Evolutionary conservation across 2,329 filamentous ascomycete species (phyloP).

Genomic region (Pyrenophora teres): DNA sequence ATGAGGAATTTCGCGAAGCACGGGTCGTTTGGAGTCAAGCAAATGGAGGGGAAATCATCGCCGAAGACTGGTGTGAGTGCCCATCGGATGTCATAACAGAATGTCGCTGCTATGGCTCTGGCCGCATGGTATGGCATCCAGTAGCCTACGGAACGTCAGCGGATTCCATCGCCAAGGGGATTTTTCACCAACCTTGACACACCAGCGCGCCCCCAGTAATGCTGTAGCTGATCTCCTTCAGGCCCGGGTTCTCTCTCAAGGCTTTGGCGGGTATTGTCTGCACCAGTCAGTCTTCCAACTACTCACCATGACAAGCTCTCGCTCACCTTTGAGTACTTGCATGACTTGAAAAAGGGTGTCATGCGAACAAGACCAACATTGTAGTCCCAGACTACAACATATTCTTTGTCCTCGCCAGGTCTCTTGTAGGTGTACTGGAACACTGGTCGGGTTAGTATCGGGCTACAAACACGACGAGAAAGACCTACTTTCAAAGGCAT

Average conservation of each 20-base stretch:
- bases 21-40: slow-evolving; percentile 66
- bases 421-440: slow-evolving; percentile 82
- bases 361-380: slow-evolving; percentile 91
- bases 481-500: slow-evolving; percentile 80
- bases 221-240: slow-evolving; percentile 88
- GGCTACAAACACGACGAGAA: neutral
- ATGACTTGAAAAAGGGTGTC: slow-evolving; percentile 92
- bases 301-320: neutral
- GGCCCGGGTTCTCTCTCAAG: slow-evolving; percentile 68
- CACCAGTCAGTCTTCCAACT: slow-evolving; percentile 15
- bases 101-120: slow-evolving; percentile 83
- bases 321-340: slow-evolving; percentile 81
- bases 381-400: slow-evolving; percentile 95
- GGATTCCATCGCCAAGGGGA: neutral
- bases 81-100: slow-evolving; percentile 82
- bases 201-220: slow-evolving; percentile 91
- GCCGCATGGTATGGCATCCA: slow-evolving; percentile 95
- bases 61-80: slow-evolving; percentile 92
- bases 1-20: slow-evolving; percentile 60
- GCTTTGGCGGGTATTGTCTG: slow-evolving; percentile 90
- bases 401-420: slow-evolving; percentile 66
- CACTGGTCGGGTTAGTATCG: slow-evolving; percentile 56
- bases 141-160: slow-evolving; percentile 66
- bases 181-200: slow-evolving; percentile 65
- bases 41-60: slow-evolving; percentile 74